A percentile compares a stretch with the other conserved stretches of the same genome.
Evolutionary conservation across 1,284 basidiomycete species (phyloP).

Genomic region (Malassezia sympodialis): DNA sequence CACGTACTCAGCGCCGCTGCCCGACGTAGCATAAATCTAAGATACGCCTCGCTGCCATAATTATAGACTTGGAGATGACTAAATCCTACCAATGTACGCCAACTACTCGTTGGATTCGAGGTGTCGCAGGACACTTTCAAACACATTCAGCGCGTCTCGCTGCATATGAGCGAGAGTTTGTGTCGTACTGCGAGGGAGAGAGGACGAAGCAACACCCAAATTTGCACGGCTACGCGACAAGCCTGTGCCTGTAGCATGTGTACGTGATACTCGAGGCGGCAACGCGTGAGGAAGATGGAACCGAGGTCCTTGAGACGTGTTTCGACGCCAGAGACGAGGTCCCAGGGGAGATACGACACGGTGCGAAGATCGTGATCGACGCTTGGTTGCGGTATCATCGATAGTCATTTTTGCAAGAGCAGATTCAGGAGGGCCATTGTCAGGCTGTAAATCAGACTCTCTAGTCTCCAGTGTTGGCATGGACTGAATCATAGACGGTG

Average conservation of each 20-base stretch:
- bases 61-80: background rate
- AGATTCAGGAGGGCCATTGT: background rate
- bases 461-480: slow-evolving; percentile 25
- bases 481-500: slow-evolving; percentile 34
- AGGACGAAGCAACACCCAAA: background rate
- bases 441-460: background rate
- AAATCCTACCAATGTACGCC: background rate
- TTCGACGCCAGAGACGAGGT: slow-evolving; percentile 12
- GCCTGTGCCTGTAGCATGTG: slow-evolving; percentile 14
- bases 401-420: background rate
- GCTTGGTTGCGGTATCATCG: background rate
- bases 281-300: slow-evolving; percentile 5
- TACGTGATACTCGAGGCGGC: slow-evolving; percentile 17
- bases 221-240: background rate
- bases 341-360: background rate
- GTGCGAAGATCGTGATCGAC: background rate
- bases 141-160: slow-evolving; percentile 15
- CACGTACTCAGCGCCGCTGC: background rate
- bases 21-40: background rate
- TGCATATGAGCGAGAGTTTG: slow-evolving; percentile 17
- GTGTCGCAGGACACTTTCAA: slow-evolving; percentile 9
- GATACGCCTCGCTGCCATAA: background rate
- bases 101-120: background rate
- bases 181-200: slow-evolving; percentile 8
- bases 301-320: background rate